Evolutionary conservation across 441 rosid species (phyloP), one percentile per base, ranked within the genome.

Genomic region (Mallotus japonicus): DNA sequence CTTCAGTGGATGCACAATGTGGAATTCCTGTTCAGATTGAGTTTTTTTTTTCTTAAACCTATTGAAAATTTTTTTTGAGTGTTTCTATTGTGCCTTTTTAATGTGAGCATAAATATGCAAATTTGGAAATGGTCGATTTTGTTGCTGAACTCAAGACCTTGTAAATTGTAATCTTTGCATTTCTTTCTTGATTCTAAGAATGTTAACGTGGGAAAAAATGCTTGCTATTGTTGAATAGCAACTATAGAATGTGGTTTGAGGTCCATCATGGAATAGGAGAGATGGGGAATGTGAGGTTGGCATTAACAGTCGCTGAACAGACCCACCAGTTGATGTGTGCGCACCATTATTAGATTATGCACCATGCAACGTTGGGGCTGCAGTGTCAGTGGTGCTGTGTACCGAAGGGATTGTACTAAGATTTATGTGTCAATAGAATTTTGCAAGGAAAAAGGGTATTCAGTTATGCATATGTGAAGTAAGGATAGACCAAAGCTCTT

Each of bases 401-500:
- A 83, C 34, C 6, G 81, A 83, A 85, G 65, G 28, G 84, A 84
- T 19, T 92, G 96, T 19, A 75, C 74, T 28, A 85, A 80, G 73
- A 85, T 87, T 17, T 97, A 89, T 62, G 96, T 91, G 14, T 81
- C 85, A 0, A 78, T 91, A 11, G 97, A 92, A 59, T 79, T 85
- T 11, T 92, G 97, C 74, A 85, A 78, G 53, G 90, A 87, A 78
- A 91, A 87, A 77, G 93, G 89, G 5, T 95, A 95, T 71, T 89
- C 93, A 0, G 85, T 91, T 65, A 91, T 92, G 46, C 84, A 82
- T 59, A 80, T 89, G 40, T 83, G 79, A 72, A 78, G 99, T 70
- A 72, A 86, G 74, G 99, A 95, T 72, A 79, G 98, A 59, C 92
- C 93, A 4, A 92, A 95, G 81, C 83, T 95, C 62, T 67, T 95